phyloP scores from a whole-genome alignment of 2,329 filamentous ascomycete species.

The Sarocladium kiliense region DNA sequence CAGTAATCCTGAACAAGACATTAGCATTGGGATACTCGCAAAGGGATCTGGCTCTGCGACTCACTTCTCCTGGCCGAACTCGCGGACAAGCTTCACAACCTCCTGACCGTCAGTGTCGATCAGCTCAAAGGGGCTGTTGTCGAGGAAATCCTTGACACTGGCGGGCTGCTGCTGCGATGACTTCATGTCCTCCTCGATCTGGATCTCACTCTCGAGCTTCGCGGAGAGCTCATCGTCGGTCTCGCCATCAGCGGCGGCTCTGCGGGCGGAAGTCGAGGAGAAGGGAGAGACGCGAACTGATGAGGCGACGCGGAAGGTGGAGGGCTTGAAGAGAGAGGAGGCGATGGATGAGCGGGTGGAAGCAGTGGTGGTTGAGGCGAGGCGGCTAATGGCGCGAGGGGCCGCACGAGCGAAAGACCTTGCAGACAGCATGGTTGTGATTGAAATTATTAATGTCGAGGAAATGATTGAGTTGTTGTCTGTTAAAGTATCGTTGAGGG shows the following conservation, averaged over 20 bases:
- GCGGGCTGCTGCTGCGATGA: constrained; percentile 65
- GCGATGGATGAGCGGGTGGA: constrained; percentile 36
- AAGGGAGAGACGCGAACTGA: constrained; percentile 44
- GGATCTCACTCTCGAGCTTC: constrained; percentile 81
- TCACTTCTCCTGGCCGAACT: constrained; percentile 83
- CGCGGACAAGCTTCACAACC: constrained; percentile 78
- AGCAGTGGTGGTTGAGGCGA: constrained; percentile 45
- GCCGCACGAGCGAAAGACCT: constrained; percentile 61
- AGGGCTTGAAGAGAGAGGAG: constrained; percentile 24
- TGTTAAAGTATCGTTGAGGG: background rate
- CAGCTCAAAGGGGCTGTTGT: constrained; percentile 79
- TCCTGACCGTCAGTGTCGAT: constrained; percentile 79
- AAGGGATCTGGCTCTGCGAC: constrained; percentile 23
- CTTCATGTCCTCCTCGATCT: constrained; percentile 78
- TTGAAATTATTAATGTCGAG: no score
- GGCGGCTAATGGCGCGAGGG: constrained; percentile 57
- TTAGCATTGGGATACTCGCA: background rate
- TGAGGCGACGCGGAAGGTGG: constrained; percentile 22
- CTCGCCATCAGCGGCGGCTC: constrained; percentile 36
- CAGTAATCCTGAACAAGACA: constrained; percentile 29
- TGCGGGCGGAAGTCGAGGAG: constrained; percentile 38
- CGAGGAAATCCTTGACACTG: constrained; percentile 81
- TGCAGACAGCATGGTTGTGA: constrained; percentile 59
- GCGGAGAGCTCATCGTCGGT: constrained; percentile 75
- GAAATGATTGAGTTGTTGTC: no score